Evolutionary conservation across 2,329 filamentous ascomycete genomes (phyloP).

Genomic region (Arthrocladium fulminans): DNA sequence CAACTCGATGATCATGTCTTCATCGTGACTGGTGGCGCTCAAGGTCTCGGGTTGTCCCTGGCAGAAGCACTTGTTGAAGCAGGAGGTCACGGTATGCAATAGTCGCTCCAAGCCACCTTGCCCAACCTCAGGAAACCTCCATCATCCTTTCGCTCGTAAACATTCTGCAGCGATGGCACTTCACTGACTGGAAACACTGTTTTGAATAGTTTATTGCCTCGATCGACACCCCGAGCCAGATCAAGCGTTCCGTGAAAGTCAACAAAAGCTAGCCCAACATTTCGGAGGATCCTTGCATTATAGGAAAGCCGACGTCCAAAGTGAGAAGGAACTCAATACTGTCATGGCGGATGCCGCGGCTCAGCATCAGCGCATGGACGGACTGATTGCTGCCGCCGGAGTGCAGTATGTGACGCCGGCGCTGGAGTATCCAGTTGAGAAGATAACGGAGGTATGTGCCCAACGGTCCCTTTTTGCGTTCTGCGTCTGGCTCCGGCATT

Average conservation of each 20-base stretch:
- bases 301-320: conserved; percentile 69
- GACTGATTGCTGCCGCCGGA: conserved; percentile 64
- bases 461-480: neutral
- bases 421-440: conserved; percentile 62
- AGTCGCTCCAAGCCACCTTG: too few relatives aligned
- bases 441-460: conserved; percentile 24
- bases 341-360: conserved; percentile 61
- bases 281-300: conserved; percentile 64
- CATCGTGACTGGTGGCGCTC: conserved; percentile 61
- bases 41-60: conserved; percentile 64
- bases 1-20: conserved; percentile 52
- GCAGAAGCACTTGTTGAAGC: conserved; percentile 66
- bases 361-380: conserved; percentile 64
- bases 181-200: neutral
- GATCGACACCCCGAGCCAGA: conserved; percentile 36
- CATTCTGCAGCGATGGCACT: too few relatives aligned
- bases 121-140: too few relatives aligned
- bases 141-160: too few relatives aligned
- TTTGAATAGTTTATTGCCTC: conserved; percentile 38
- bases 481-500: neutral
- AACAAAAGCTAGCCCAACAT: conserved; percentile 53
- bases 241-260: conserved; percentile 56
- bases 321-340: conserved; percentile 57
- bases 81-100: conserved; percentile 45
- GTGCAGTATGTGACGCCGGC: conserved; percentile 74